A percentile compares a stretch with the other conserved stretches of the same genome.
Conservation (phyloP, 2,329 filamentous ascomycete genomes). For the Cladophialophora carrionii region DNA sequence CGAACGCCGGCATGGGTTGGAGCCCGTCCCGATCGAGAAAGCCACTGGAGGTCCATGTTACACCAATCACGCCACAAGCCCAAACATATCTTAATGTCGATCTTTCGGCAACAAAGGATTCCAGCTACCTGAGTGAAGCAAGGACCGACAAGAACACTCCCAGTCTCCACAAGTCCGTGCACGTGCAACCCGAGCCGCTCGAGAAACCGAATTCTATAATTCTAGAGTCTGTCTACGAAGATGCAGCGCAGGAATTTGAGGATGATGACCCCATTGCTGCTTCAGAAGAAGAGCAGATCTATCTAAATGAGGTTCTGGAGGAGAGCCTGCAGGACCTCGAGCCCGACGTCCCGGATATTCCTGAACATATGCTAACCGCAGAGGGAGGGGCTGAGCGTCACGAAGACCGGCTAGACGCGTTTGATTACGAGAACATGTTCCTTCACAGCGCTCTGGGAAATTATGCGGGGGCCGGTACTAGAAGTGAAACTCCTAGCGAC, state of each 20-base stretch:
- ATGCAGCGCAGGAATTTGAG: conserved; percentile 48
- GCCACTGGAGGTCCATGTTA: conserved; percentile 23
- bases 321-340: conserved; percentile 45
- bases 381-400: conserved; percentile 70
- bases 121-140: conserved; percentile 30
- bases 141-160: conserved; percentile 38
- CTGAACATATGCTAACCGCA: conserved; percentile 32
- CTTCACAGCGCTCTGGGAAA: conserved; percentile 87
- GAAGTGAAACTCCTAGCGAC: conserved; percentile 33
- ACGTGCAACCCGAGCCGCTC: conserved; percentile 35
- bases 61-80: conserved; percentile 35
- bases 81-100: conserved; percentile 29
- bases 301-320: conserved; percentile 55
- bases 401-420: conserved; percentile 91
- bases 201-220: conserved; percentile 30
- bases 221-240: conserved; percentile 48
- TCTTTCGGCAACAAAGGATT: conserved; percentile 32
- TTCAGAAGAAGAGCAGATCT: conserved; percentile 51
- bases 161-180: conserved; percentile 29
- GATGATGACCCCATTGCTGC: conserved; percentile 41
- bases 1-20: conserved; percentile 44
- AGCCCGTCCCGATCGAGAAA: conserved; percentile 30
- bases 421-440: conserved; percentile 96
- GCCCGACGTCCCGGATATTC: conserved; percentile 43
- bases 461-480: conserved; percentile 41